These are phyloP conservation scores for Cyclotella baltica DNA, from an alignment of 108 stramenopile species.

Conservation along the genomic window DNA sequence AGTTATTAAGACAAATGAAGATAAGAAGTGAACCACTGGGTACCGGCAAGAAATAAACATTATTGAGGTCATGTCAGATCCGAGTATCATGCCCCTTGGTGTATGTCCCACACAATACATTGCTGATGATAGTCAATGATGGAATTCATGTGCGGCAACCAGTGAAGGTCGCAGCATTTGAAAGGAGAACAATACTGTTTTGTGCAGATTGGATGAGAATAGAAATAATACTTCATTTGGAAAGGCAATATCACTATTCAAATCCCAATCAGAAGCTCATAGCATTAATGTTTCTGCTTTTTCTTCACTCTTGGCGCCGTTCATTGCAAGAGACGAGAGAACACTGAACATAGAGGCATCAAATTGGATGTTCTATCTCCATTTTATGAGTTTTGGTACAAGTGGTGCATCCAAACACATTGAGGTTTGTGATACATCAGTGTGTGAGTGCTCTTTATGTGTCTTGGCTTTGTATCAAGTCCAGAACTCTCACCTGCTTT, in stretches of 20 bases:
- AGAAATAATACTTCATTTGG: constrained; percentile 2
- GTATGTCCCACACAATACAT: constrained; percentile 83
- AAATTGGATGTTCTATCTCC: too few relatives aligned
- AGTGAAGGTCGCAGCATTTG: constrained; percentile 25
- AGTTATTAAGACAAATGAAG: constrained; percentile 83
- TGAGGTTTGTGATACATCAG: too few relatives aligned
- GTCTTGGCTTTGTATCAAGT: too few relatives aligned
- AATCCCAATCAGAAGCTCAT: constrained; percentile 26
- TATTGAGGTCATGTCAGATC: constrained; percentile 73
- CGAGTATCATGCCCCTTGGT: constrained; percentile 77
- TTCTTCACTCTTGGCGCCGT: too few relatives aligned
- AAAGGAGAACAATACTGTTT: constrained; percentile 36
- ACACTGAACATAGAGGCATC: too few relatives aligned
- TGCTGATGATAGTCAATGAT: constrained; percentile 84
- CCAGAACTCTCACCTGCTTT: too few relatives aligned
- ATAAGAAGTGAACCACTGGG: constrained; percentile 69
- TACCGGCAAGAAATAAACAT: constrained; percentile 66
- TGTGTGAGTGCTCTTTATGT: too few relatives aligned
- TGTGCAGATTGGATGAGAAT: constrained; percentile 36
- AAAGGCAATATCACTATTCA: neutral
- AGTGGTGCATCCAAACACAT: too few relatives aligned
- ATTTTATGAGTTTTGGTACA: too few relatives aligned
- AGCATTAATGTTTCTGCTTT: too few relatives aligned
- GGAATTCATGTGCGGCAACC: constrained; percentile 65
- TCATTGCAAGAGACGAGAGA: too few relatives aligned